Evolutionary conservation across 768 basidiomycete genomes (phyloP).

Genomic region (Serendipita sp.): DNA sequence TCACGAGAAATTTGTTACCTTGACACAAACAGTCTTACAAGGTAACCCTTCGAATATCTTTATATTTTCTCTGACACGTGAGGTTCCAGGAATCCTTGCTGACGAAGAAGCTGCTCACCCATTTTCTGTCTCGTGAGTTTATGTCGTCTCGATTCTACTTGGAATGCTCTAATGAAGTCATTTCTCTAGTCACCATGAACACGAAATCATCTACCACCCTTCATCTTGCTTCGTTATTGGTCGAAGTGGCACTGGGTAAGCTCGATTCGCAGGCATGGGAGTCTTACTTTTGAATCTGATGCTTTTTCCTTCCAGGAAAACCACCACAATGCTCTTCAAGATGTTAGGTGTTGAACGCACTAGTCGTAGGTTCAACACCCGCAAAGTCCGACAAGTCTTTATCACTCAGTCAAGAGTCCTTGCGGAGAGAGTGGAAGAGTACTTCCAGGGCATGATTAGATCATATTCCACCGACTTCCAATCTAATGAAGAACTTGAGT

Average conservation of each 20-base stretch:
- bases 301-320: slow-evolving; percentile 33
- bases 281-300: not conserved
- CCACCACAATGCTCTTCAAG: slow-evolving; percentile 62
- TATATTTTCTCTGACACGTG: not conserved
- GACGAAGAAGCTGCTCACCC: slow-evolving; percentile 28
- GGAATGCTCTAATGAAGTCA: too few species aligned
- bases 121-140: slow-evolving; percentile 19
- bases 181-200: slow-evolving; percentile 27
- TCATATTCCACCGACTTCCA: slow-evolving; percentile 26
- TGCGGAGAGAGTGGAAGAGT: slow-evolving; percentile 53
- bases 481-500: slow-evolving; percentile 25
- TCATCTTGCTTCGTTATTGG: slow-evolving; percentile 52
- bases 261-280: not conserved
- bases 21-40: slow-evolving; percentile 22
- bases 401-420: slow-evolving; percentile 57
- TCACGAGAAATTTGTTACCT: slow-evolving; percentile 32
- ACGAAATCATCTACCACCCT: slow-evolving; percentile 40
- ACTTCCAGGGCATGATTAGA: slow-evolving; percentile 36
- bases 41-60: slow-evolving; percentile 15
- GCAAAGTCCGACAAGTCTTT: slow-evolving; percentile 50
- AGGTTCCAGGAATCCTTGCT: slow-evolving; percentile 29
- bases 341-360: slow-evolving; percentile 50
- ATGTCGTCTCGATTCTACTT: not conserved
- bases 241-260: slow-evolving; percentile 58
- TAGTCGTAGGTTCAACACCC: slow-evolving; percentile 19